Base-by-base conservation (phyloP, 2,329 filamentous ascomycete species). In the Colletotrichum sp. region DNA sequence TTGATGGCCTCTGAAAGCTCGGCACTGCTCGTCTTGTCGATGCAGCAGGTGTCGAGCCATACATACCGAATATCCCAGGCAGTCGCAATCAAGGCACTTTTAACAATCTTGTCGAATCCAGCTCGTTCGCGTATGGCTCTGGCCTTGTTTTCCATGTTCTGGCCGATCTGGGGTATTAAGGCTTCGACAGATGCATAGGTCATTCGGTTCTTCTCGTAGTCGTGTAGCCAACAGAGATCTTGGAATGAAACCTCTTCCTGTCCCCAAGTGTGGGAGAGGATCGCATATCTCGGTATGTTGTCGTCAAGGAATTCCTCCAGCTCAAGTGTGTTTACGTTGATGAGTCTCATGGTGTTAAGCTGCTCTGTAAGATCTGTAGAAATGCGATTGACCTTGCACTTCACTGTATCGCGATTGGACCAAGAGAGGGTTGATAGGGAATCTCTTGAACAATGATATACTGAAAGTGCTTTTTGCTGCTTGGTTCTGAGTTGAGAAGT, bases 11-110 rank as follows among this genome's bases (percentile, higher is more conserved):
- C 80, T 1, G 79, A 80, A 1, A 84, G 76, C 68, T 85, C 84
- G 1, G 81, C 79, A 32, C 79, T 81, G 69, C 80, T 83, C 4
- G 71, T 76, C 69, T 84, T 83, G 71, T 85, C 82, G 69, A 85
- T 78, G 28, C 83, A 84, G 78, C 83, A 84, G 5, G 80, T 84
- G 67, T 85, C 85, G 9, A 85, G 77, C 84, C 84, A 86, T 16
- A 82, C 72, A 69, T 83, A 27, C 27, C 5, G 27, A 27, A 27
- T 27, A 27, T 27, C 27, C 27, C 27, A 27, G 27, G 27, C 27
- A 27, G 6, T 27, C 27, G 27, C 27, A 27, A 27, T 27, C 27
- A 27, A 27, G 27, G 30, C 30, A 11, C 30, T 32, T 4, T 32
- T 4, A 12, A 32, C 11, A 12, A 80, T 71, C 63, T 79, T 79